phyloP scores from a whole-genome alignment of 345 rosid genomes.

The Noccaea caerulescens region DNA sequence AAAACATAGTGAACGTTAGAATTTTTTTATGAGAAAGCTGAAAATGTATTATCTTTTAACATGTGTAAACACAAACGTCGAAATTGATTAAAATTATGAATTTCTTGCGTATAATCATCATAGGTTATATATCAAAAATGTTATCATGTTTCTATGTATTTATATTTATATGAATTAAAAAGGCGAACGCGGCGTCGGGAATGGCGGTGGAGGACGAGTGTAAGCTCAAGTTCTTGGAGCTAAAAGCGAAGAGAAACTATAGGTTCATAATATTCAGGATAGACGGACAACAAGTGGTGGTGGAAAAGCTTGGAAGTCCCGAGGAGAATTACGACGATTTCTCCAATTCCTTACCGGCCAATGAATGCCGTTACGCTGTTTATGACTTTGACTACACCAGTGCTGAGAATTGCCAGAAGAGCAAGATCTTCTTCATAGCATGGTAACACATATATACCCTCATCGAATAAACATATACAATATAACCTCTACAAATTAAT shows the following conservation, averaged over 20 bases:
- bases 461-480: too few species aligned
- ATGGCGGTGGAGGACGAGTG: conserved; percentile 93
- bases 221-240: conserved; percentile 84
- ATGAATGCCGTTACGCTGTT: conserved; percentile 95
- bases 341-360: conserved; percentile 66
- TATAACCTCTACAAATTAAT: too few species aligned
- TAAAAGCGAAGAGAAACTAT: conserved; percentile 79
- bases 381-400: conserved; percentile 87
- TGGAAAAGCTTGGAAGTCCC: conserved; percentile 78
- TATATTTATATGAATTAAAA: background rate
- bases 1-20: too few species aligned
- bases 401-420: conserved; percentile 89
- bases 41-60: background rate
- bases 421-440: conserved; percentile 97
- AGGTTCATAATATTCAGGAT: conserved; percentile 91
- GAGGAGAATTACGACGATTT: conserved; percentile 78
- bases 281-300: conserved; percentile 75
- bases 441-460: conserved; percentile 52
- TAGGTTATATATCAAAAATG: too few species aligned
- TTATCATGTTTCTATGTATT: background rate
- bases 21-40: too few species aligned
- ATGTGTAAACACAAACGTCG: background rate
- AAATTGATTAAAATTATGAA: too few species aligned
- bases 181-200: conserved; percentile 96
- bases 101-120: too few species aligned